phyloP scores from a whole-genome alignment of 768 basidiomycete species.

The Lactifluus pinguis region DNA sequence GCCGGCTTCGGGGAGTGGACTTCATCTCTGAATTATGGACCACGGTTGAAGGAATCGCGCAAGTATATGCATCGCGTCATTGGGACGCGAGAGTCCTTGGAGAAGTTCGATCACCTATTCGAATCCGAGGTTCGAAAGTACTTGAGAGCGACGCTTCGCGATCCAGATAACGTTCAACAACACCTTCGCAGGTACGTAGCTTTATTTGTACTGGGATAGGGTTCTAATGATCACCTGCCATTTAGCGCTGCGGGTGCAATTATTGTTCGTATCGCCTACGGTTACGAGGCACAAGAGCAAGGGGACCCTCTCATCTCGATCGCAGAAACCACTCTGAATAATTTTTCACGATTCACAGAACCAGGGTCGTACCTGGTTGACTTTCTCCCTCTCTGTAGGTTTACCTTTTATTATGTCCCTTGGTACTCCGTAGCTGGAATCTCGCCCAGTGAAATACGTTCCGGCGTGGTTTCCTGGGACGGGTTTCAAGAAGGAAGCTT shows the following conservation, averaged over 20 bases:
- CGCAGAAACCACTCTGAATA: neutral
- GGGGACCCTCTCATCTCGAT: neutral
- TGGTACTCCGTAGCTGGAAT: neutral
- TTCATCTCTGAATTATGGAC: neutral
- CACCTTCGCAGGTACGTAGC: neutral
- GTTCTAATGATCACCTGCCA: neutral
- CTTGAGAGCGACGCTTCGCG: neutral
- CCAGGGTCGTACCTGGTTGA: neutral
- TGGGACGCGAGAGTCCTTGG: neutral
- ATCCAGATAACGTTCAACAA: neutral
- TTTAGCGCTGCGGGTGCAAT: slow-evolving; percentile 11
- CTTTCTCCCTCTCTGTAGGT: neutral
- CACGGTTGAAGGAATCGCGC: neutral
- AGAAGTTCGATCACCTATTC: neutral
- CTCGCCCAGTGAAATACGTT: neutral
- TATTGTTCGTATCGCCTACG: slow-evolving; percentile 21
- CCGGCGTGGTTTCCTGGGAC: slow-evolving; percentile 1
- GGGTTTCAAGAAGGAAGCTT: neutral
- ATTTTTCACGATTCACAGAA: neutral
- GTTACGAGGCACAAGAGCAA: slow-evolving; percentile 10
- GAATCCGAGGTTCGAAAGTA: neutral
- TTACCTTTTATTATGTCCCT: neutral
- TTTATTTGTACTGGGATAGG: neutral
- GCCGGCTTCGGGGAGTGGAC: neutral
- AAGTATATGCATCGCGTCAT: neutral